Evolutionary conservation across 805 yeast genomes (phyloP).

Genomic region (Kuraishia borneana): DNA sequence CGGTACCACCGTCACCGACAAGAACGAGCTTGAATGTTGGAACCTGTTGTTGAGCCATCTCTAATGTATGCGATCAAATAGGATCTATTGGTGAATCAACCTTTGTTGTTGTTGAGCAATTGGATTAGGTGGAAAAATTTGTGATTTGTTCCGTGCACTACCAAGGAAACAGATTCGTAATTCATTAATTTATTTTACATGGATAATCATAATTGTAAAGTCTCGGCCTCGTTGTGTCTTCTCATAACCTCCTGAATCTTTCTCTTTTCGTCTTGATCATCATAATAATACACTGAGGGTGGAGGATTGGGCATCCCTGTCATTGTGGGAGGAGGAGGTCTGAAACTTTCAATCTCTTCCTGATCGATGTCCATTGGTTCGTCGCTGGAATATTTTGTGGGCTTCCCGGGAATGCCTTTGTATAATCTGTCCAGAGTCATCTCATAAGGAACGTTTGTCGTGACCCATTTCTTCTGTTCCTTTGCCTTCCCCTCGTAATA

Average conservation of each 20-base stretch:
- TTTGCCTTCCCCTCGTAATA: conserved; percentile 44
- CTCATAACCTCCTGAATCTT: conserved; percentile 7
- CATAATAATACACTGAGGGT: conserved; percentile 16
- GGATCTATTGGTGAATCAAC: too few species aligned
- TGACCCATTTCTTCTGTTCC: conserved; percentile 8
- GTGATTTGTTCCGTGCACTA: conserved; percentile 1
- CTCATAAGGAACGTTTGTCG: conserved; percentile 21
- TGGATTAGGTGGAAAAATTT: neutral
- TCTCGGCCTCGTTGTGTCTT: neutral
- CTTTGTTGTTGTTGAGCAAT: neutral
- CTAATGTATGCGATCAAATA: conserved; percentile 5
- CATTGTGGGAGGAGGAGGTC: conserved; percentile 24
- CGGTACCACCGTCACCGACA: conserved; percentile 99
- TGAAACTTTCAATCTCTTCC: conserved; percentile 6
- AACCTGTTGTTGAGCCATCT: conserved; percentile 60
- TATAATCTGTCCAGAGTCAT: conserved; percentile 24
- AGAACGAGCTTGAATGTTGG: conserved; percentile 97
- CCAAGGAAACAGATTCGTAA: neutral
- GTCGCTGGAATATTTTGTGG: neutral
- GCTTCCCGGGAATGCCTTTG: conserved; percentile 22
- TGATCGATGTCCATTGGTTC: neutral
- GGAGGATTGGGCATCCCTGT: conserved; percentile 24
- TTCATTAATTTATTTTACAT: neutral
- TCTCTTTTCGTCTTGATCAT: conserved; percentile 10
- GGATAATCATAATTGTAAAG: neutral